Evolutionary conservation across 148 eudicot species (phyloP).

Genomic region (Salicornia ramosissima): DNA sequence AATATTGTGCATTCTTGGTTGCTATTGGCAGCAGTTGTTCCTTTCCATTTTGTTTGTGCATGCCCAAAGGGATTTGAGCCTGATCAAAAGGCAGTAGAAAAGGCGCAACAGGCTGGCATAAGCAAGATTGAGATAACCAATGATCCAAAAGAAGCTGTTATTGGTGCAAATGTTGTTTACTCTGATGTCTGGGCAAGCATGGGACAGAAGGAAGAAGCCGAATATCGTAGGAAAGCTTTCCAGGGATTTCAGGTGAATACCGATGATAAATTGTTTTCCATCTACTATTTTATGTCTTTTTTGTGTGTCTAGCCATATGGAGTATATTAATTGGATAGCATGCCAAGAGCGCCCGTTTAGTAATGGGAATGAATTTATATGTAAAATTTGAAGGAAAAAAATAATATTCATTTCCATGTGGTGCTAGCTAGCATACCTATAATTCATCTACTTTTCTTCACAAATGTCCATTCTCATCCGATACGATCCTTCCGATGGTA

Average conservation of each 20-base stretch:
- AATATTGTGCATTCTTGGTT: slow-evolving; percentile 90
- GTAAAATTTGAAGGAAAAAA: too few species aligned
- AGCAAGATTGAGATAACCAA: slow-evolving; percentile 85
- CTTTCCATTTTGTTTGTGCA: slow-evolving; percentile 93
- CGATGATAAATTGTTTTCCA: not conserved
- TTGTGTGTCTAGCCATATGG: not conserved
- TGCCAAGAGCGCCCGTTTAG: too few species aligned
- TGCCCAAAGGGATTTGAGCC: slow-evolving; percentile 97
- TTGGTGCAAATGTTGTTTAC: slow-evolving; percentile 92
- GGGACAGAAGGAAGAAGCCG: slow-evolving; percentile 98
- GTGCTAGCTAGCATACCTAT: too few species aligned
- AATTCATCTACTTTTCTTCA: too few species aligned
- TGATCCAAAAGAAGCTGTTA: slow-evolving; percentile 91
- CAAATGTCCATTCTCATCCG: too few species aligned
- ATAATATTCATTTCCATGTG: too few species aligned
- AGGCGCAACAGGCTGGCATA: slow-evolving; percentile 68
- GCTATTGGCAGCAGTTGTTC: slow-evolving; percentile 68
- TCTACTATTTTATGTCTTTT: not conserved
- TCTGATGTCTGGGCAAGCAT: slow-evolving; percentile 99
- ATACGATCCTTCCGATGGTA: too few species aligned
- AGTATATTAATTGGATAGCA: not conserved
- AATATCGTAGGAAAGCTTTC: slow-evolving; percentile 70
- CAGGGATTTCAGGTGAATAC: slow-evolving; percentile 79
- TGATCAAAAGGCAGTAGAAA: slow-evolving; percentile 66
- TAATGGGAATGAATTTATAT: too few species aligned